These are phyloP conservation scores for Geotrichum candidum DNA, from an alignment of 1,139 yeast genomes.

Conservation along the genomic window DNA sequence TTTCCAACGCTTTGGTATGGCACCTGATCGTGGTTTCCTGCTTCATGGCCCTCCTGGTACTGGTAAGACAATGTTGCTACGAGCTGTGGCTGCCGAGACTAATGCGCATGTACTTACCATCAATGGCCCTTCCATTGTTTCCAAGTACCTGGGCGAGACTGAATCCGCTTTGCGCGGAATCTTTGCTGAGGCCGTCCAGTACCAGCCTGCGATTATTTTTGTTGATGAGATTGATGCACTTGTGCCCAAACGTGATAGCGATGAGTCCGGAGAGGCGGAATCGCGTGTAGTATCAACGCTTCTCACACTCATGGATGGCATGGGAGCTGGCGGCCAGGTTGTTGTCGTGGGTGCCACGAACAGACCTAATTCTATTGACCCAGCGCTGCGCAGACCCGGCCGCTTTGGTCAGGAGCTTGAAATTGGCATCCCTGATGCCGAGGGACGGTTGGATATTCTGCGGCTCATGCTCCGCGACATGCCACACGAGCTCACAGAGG, in stretches of 20 bases:
- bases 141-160: conserved; percentile 90
- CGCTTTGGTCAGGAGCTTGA: conserved; percentile 99
- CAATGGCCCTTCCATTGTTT: conserved; percentile 87
- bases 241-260: conserved; percentile 78
- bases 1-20: conserved; percentile 81
- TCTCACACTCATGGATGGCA: conserved; percentile 82
- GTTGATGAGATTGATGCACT: conserved; percentile 91
- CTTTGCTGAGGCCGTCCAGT: conserved; percentile 75
- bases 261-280: conserved; percentile 85
- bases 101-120: conserved; percentile 77
- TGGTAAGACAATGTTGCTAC: conserved; percentile 84
- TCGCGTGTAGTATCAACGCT: conserved; percentile 84
- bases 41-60: conserved; percentile 95
- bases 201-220: conserved; percentile 79
- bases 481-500: conserved; percentile 53
- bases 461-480: conserved; percentile 55
- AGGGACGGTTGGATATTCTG: conserved; percentile 85
- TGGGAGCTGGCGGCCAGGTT: conserved; percentile 62
- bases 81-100: conserved; percentile 68
- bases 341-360: conserved; percentile 87
- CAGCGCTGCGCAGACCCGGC: conserved; percentile 97
- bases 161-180: conserved; percentile 76
- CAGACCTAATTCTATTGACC: conserved; percentile 97
- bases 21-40: conserved; percentile 78
- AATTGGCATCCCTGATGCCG: conserved; percentile 95